Percentiles rank a stretch among this genome's conserved stretches.
Evolutionary conservation across 768 basidiomycete genomes (phyloP).

Genomic region (Hemileccinum impolitum): DNA sequence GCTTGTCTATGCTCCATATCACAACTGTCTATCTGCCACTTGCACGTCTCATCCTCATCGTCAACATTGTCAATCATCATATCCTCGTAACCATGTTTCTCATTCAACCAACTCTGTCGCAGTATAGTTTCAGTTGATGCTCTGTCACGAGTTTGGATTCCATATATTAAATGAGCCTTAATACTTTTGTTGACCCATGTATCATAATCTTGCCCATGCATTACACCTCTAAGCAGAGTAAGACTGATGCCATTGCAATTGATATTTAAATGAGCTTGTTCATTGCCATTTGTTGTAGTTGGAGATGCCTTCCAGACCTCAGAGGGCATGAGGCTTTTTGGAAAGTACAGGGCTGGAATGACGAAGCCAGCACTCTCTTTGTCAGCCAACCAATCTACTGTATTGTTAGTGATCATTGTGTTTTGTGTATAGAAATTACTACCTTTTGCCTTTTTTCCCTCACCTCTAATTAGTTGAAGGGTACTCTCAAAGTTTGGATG

Average conservation of each 20-base stretch:
- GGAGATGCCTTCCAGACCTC: constrained; percentile 8
- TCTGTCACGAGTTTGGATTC: not conserved
- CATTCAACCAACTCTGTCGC: too few species aligned
- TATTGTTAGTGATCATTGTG: not conserved
- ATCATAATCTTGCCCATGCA: constrained; percentile 5
- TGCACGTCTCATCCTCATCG: too few species aligned
- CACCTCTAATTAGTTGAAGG: not conserved
- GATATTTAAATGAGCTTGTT: not conserved
- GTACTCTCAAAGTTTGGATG: not conserved
- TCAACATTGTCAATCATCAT: too few species aligned
- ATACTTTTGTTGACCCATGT: not conserved
- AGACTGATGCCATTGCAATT: not conserved
- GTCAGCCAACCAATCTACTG: constrained; percentile 6
- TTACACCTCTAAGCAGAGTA: not conserved
- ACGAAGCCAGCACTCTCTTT: not conserved
- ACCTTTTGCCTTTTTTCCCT: constrained; percentile 4
- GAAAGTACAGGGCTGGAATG: constrained; percentile 1
- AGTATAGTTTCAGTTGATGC: constrained; percentile 1
- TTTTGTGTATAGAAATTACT: not conserved
- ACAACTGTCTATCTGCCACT: too few species aligned
- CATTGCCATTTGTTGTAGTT: constrained; percentile 5
- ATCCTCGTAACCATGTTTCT: too few species aligned
- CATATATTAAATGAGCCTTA: not conserved
- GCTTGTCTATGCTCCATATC: too few species aligned
- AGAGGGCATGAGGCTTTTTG: not conserved